These are phyloP conservation scores for Colletotrichum shisoi DNA, from an alignment of 2,329 filamentous ascomycete genomes.

Conservation along the genomic window DNA sequence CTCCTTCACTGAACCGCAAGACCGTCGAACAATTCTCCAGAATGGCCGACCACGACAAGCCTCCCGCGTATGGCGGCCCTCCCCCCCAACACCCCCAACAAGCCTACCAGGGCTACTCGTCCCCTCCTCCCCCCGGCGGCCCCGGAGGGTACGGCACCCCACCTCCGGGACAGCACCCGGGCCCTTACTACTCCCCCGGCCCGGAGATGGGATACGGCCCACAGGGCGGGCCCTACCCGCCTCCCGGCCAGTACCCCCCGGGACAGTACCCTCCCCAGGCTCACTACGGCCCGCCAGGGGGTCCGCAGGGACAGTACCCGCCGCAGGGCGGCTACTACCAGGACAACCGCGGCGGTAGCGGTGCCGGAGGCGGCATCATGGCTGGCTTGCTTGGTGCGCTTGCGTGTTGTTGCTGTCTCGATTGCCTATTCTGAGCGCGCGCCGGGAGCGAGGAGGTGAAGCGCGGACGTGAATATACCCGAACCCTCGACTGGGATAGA, in stretches of 20 bases:
- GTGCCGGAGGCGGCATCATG: slow-evolving; percentile 49
- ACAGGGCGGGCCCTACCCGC: slow-evolving; percentile 42
- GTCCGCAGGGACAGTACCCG: slow-evolving; percentile 42
- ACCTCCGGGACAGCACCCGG: slow-evolving; percentile 44
- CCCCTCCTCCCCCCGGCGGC: slow-evolving; percentile 46
- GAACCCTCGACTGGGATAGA: slow-evolving; percentile 1
- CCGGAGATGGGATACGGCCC: slow-evolving; percentile 57
- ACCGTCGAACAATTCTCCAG: slow-evolving; percentile 8
- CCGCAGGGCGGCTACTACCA: slow-evolving; percentile 46
- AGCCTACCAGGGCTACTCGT: slow-evolving; percentile 55
- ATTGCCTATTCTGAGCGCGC: slow-evolving; percentile 59
- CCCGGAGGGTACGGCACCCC: slow-evolving; percentile 40
- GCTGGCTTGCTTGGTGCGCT: slow-evolving; percentile 59
- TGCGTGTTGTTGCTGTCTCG: slow-evolving; percentile 67
- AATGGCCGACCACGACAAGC: slow-evolving; percentile 59
- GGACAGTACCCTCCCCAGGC: slow-evolving; percentile 41
- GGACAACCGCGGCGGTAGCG: slow-evolving; percentile 46
- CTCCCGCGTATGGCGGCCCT: slow-evolving; percentile 57
- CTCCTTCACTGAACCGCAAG: neutral
- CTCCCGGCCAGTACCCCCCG: slow-evolving; percentile 48
- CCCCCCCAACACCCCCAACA: slow-evolving; percentile 52
- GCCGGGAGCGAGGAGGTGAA: neutral
- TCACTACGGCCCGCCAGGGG: slow-evolving; percentile 40
- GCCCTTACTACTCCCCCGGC: slow-evolving; percentile 49
- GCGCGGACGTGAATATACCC: slow-evolving; percentile 29